Conservation (phyloP, 192 early-diverging fungal genomes). For the Coemansia sp. region DNA sequence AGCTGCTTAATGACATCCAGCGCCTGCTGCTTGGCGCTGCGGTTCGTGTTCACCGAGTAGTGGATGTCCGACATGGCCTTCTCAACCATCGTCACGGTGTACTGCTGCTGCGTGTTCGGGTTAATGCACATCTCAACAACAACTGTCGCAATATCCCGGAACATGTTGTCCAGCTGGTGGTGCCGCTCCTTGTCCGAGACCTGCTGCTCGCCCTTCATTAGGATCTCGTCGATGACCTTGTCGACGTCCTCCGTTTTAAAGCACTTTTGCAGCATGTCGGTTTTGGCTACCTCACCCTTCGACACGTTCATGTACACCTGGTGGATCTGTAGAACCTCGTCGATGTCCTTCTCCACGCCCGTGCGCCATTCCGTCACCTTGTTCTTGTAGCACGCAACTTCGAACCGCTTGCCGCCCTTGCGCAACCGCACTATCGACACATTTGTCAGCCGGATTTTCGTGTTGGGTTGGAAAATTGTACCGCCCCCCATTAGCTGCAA, state of each 20-base stretch:
- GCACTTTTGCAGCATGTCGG: conserved; percentile 80
- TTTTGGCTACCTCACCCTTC: conserved; percentile 92
- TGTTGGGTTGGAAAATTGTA: conserved; percentile 50
- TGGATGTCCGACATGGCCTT: conserved; percentile 96
- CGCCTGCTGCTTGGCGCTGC: conserved; percentile 81
- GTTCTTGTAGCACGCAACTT: conserved; percentile 99
- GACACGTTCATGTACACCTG: conserved; percentile 93
- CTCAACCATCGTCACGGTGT: conserved; percentile 98
- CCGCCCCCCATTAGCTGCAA: conserved; percentile 20
- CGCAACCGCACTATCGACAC: conserved; percentile 93
- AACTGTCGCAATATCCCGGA: conserved; percentile 92
- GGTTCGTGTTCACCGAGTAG: conserved; percentile 84
- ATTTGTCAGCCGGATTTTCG: conserved; percentile 80
- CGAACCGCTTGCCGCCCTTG: conserved; percentile 97
- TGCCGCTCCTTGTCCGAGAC: conserved; percentile 95
- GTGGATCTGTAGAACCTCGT: conserved; percentile 95
- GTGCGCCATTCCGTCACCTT: conserved; percentile 96
- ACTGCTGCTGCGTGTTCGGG: conserved; percentile 90
- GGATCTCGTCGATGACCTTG: conserved; percentile 83
- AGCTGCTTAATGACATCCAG: conserved; percentile 92
- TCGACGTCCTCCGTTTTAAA: conserved; percentile 86
- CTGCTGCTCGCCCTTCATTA: conserved; percentile 95
- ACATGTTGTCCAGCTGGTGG: conserved; percentile 76
- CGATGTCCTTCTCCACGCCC: conserved; percentile 91
- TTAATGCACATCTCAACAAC: conserved; percentile 96